Percentiles rank a stretch among this genome's conserved stretches.
phyloP scores from a whole-genome alignment of 1,284 basidiomycete genomes.

The Heterobasidion irregulare region DNA sequence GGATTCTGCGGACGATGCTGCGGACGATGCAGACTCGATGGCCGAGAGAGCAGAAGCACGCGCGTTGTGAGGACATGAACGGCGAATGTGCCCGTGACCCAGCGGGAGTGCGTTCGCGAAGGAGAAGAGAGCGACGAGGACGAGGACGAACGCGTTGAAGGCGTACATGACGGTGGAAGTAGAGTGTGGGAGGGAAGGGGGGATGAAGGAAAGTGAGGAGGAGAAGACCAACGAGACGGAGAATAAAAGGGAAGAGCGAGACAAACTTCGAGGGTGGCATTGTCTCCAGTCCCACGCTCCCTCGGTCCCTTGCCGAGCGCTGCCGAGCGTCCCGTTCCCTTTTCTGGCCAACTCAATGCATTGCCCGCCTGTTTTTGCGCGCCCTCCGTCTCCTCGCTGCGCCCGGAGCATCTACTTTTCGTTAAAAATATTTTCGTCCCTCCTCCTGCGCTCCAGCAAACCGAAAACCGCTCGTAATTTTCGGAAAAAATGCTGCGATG shows the following conservation, averaged over 20 bases:
- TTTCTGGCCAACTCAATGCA: not conserved
- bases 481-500: too few species aligned
- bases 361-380: not conserved
- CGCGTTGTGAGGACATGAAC: not conserved
- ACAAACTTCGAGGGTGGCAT: not conserved
- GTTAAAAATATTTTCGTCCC: too few species aligned
- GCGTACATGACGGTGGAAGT: not conserved
- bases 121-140: slow-evolving; percentile 1
- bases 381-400: too few species aligned
- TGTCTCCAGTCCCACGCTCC: not conserved
- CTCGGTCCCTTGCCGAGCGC: not conserved
- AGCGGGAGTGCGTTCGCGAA: not conserved
- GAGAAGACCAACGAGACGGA: not conserved
- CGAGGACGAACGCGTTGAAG: not conserved
- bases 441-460: too few species aligned
- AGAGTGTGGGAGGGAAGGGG: not conserved
- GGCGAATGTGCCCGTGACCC: not conserved
- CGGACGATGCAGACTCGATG: not conserved
- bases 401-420: too few species aligned
- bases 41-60: not conserved
- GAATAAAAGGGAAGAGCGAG: not conserved
- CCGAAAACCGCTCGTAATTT: too few species aligned
- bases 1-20: not conserved
- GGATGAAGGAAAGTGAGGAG: not conserved
- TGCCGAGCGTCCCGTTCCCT: not conserved